Evolutionary conservation across 805 yeast genomes (phyloP), one percentile per base, ranked within the genome.

Genomic region (Starmerella floricola): DNA sequence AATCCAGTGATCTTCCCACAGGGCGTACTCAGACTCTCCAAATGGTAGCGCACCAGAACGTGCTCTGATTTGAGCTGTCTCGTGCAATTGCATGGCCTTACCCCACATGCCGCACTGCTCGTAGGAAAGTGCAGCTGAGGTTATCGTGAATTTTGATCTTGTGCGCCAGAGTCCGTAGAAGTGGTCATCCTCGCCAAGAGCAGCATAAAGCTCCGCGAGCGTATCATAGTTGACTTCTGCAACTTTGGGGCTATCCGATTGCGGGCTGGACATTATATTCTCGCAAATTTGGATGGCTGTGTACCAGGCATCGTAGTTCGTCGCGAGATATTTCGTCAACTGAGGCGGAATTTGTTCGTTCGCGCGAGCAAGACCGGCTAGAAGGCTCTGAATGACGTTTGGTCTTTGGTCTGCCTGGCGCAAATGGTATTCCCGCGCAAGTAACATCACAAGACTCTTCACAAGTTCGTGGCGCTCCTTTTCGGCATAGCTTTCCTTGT

Each of bases 1-100:
- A 43, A 91, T 86, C 99, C 99, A 91, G 55, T 87, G 93, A 57
- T 91, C 98, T 63, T 93, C 98, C 99, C 99, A 91, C 27, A 91
- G 67, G 0, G 91, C 78, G 55, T 91, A 91, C 58, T 91, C 99
- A 1, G 93, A 75, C 56, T 91, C 96, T 21, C 95, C 85, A 57
- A 84, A 91, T 0, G 99, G 98, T 31, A 91, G 64, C 3, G 82
- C 93, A 2, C 97, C 96, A 56, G 94, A 80, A 44, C 98, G 68
- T 0, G 98, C 96, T 54, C 88, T 87, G 44, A 91, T 82, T 63
- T 91, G 99, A 1, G 98, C 98, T 18, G 86, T 77, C 62, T 91
- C 99, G 54, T 93, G 93, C 48, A 88, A 65, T 57, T 86, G 93
- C 59, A 85, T 79, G 0, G 97, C 97, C 48, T 83, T 79, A 46